Conservation (phyloP, 768 basidiomycete species). For the Hydnomerulius pinastri region DNA sequence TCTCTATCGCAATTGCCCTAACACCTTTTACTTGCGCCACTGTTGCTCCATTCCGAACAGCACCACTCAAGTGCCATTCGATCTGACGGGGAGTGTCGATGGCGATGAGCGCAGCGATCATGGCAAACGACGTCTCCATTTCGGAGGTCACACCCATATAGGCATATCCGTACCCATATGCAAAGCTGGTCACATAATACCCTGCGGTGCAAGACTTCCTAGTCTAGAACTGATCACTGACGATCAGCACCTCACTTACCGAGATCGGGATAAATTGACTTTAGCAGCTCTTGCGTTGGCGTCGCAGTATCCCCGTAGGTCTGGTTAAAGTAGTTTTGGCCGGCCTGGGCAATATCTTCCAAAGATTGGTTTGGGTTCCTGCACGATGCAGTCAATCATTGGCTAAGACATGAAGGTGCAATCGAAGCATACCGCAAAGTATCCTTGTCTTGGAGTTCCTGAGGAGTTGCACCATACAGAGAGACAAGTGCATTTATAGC, state of each 20-base stretch:
- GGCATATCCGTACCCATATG: conserved; percentile 58
- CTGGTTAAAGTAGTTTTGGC: conserved; percentile 44
- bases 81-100: conserved; percentile 64
- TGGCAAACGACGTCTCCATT: conserved; percentile 58
- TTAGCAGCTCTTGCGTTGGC: conserved; percentile 47
- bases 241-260: conserved; percentile 39
- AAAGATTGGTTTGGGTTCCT: conserved; percentile 47
- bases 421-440: conserved; percentile 43
- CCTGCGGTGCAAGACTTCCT: conserved; percentile 37
- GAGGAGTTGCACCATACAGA: conserved; percentile 53
- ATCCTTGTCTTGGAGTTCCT: conserved; percentile 48
- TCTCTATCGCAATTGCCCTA: conserved; percentile 54
- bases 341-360: conserved; percentile 44
- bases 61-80: conserved; percentile 64
- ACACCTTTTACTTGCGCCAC: conserved; percentile 54
- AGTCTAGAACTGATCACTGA: background rate
- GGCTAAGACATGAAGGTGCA: background rate
- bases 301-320: conserved; percentile 60
- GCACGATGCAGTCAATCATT: background rate
- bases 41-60: conserved; percentile 55
- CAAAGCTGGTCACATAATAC: conserved; percentile 55
- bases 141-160: conserved; percentile 47
- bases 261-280: conserved; percentile 60
- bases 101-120: conserved; percentile 64
- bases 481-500: conserved; percentile 58